These are phyloP conservation scores for Oldenlandia corymbosa DNA, from an alignment of 257 asterid species.

Conservation along the genomic window DNA sequence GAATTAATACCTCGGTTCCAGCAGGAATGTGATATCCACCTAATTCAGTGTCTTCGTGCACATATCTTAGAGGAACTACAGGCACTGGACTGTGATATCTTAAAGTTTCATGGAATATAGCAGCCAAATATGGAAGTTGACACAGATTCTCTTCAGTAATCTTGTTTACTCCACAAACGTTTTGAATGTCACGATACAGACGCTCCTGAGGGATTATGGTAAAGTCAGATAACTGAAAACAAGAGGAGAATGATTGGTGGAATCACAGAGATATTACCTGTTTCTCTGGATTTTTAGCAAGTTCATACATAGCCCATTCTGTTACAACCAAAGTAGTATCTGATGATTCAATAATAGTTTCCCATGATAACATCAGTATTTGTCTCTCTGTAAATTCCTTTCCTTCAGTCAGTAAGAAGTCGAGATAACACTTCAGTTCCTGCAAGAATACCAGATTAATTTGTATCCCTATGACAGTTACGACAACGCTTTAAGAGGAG, in stretches of 20 bases:
- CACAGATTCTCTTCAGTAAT: slow-evolving; percentile 65
- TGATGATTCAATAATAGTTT: slow-evolving; percentile 75
- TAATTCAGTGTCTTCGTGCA: slow-evolving; percentile 62
- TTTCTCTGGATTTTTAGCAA: slow-evolving; percentile 54
- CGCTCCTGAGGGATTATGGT: slow-evolving; percentile 30
- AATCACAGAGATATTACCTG: slow-evolving; percentile 39
- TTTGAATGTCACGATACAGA: slow-evolving; percentile 40
- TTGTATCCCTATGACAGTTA: background rate
- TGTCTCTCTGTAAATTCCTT: slow-evolving; percentile 59
- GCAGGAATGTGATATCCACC: slow-evolving; percentile 73
- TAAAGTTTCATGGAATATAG: slow-evolving; percentile 84
- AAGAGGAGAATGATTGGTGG: background rate
- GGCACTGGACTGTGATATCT: slow-evolving; percentile 76
- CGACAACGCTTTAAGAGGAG: background rate
- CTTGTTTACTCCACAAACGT: slow-evolving; percentile 47
- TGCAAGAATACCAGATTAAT: slow-evolving; percentile 21
- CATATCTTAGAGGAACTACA: slow-evolving; percentile 67
- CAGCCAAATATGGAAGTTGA: slow-evolving; percentile 66
- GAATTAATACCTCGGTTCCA: slow-evolving; percentile 63
- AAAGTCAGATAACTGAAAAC: background rate
- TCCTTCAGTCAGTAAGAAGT: slow-evolving; percentile 57
- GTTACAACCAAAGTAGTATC: slow-evolving; percentile 67
- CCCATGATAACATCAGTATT: slow-evolving; percentile 69
- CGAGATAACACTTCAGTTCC: slow-evolving; percentile 60
- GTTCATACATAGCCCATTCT: slow-evolving; percentile 94